Evolutionary conservation across 129 eudicot genomes (phyloP).

Genomic region (Silybum marianum): DNA sequence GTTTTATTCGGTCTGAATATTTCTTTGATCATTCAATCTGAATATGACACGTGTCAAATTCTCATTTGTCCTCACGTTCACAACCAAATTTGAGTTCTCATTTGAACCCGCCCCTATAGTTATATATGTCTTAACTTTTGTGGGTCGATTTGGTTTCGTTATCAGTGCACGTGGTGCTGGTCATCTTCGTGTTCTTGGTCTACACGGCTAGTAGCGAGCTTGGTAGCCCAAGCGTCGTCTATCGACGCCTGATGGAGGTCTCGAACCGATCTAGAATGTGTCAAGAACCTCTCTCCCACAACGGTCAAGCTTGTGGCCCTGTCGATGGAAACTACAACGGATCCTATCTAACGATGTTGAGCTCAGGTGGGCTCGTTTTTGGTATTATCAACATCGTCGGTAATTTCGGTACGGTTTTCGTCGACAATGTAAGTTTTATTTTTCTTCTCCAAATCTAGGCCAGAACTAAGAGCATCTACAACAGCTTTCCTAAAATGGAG

Average conservation of each 20-base stretch:
- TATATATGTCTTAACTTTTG: background rate
- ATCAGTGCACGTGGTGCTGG: conserved; percentile 86
- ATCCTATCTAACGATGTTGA: conserved; percentile 82
- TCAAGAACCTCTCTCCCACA: conserved; percentile 74
- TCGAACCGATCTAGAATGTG: conserved; percentile 78
- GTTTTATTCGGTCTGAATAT: too few species aligned
- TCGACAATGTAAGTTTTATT: conserved; percentile 74
- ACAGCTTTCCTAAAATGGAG: too few species aligned
- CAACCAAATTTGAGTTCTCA: too few species aligned
- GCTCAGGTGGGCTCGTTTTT: conserved; percentile 92
- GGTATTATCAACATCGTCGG: conserved; percentile 98
- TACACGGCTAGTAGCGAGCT: conserved; percentile 88
- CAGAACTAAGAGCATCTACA: background rate
- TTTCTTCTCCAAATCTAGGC: background rate
- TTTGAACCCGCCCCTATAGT: too few species aligned
- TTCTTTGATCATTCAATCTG: too few species aligned
- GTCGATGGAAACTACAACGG: conserved; percentile 85
- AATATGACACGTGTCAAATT: too few species aligned
- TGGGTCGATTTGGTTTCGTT: conserved; percentile 5
- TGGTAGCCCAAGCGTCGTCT: conserved; percentile 83
- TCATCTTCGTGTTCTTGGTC: conserved; percentile 89
- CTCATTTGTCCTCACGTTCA: too few species aligned
- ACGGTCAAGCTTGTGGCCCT: conserved; percentile 89
- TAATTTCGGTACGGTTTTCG: conserved; percentile 95
- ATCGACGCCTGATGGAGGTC: conserved; percentile 67